Conservation (phyloP, 106 monocot species). For the Ottelia alismoides region DNA sequence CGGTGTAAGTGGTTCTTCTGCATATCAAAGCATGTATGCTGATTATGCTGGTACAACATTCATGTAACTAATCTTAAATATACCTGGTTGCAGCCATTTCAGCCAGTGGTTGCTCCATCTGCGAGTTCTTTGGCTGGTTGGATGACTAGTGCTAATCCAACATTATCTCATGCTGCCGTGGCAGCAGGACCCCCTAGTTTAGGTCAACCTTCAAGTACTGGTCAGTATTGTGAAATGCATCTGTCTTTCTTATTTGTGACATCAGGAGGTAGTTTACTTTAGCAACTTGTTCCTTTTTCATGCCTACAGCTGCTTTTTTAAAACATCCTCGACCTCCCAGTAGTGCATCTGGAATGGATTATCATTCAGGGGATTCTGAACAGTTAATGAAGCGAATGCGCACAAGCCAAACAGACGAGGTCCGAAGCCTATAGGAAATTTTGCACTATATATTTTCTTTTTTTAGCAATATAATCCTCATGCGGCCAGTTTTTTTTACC, state of each 20-base stretch:
- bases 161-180: slow-evolving; percentile 75
- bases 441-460: too few species aligned
- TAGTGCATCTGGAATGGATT: slow-evolving; percentile 74
- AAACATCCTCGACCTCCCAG: slow-evolving; percentile 81
- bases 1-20: slow-evolving; percentile 34
- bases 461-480: too few species aligned
- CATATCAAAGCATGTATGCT: not conserved
- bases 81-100: slow-evolving; percentile 72
- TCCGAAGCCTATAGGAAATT: too few species aligned
- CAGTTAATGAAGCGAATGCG: slow-evolving; percentile 91
- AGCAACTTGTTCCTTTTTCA: not conserved
- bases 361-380: slow-evolving; percentile 90
- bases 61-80: not conserved
- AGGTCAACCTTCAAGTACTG: slow-evolving; percentile 67
- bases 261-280: too few species aligned
- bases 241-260: not conserved
- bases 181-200: slow-evolving; percentile 75
- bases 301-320: slow-evolving; percentile 60
- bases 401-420: slow-evolving; percentile 83
- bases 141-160: slow-evolving; percentile 84
- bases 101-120: slow-evolving; percentile 81
- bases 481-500: too few species aligned
- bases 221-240: too few species aligned
- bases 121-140: slow-evolving; percentile 79
- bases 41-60: not conserved